Conservation (phyloP, 768 basidiomycete species). For the Nidularia pulvinata region DNA sequence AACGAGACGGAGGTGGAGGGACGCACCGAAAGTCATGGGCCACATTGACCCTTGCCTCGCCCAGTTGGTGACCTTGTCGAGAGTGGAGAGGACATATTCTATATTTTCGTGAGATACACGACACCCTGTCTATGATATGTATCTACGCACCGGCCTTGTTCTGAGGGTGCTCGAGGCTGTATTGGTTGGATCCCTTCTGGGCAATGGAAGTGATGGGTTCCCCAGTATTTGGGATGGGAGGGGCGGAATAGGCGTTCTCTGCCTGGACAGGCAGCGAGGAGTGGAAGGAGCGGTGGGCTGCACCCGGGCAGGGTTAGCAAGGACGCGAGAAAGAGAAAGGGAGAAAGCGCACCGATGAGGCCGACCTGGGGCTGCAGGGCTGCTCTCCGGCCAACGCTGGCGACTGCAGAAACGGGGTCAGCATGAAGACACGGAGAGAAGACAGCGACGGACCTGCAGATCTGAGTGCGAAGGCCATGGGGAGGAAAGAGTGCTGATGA, state of each 20-base stretch:
- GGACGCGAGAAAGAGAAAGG: constrained; percentile 5
- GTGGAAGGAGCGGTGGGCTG: constrained; percentile 59
- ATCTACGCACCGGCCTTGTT: constrained; percentile 79
- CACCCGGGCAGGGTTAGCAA: not conserved
- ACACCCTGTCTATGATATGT: not conserved
- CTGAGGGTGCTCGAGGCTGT: constrained; percentile 83
- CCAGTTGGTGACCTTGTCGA: constrained; percentile 98
- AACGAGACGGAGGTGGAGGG: not conserved
- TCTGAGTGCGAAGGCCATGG: constrained; percentile 49
- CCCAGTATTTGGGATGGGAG: constrained; percentile 26
- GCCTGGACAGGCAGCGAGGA: constrained; percentile 41
- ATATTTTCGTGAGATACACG: constrained; percentile 1
- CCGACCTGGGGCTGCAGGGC: constrained; percentile 43
- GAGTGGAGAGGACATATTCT: constrained; percentile 97
- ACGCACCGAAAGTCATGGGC: constrained; percentile 94
- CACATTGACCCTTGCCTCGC: constrained; percentile 97
- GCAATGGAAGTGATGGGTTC: constrained; percentile 74
- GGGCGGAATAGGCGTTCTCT: constrained; percentile 25
- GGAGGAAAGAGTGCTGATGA: constrained; percentile 9
- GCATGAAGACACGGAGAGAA: constrained; percentile 1
- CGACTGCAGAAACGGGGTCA: constrained; percentile 17
- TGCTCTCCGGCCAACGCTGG: constrained; percentile 39
- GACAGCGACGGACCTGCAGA: constrained; percentile 28
- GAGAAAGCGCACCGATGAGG: constrained; percentile 31
- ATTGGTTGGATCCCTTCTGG: constrained; percentile 78